Evolutionary conservation across 352 stramenopile species (phyloP).

Genomic region (Hyaloperonospora brassicae): DNA sequence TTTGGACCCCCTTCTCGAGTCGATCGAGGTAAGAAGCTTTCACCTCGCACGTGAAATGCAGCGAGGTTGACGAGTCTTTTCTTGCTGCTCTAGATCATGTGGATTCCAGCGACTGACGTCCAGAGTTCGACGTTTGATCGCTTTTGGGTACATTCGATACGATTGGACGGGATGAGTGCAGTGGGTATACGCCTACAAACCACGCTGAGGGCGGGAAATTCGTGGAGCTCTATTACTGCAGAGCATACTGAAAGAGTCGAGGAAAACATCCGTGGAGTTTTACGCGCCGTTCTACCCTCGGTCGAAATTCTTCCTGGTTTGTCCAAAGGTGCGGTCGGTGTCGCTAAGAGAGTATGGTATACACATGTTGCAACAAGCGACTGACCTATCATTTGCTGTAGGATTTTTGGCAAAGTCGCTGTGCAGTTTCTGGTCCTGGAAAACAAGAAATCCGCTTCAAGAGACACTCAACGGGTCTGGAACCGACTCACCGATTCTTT

Average conservation of each 20-base stretch:
- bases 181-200: conserved; percentile 36
- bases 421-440: conserved; percentile 28
- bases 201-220: conserved; percentile 8
- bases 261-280: conserved; percentile 22
- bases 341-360: too few species aligned
- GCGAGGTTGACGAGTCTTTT: too few species aligned
- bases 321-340: conserved; percentile 16
- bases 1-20: conserved; percentile 30
- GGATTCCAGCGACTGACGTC: conserved; percentile 16
- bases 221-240: conserved; percentile 11
- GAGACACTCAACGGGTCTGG: conserved; percentile 4
- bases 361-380: too few species aligned
- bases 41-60: too few species aligned
- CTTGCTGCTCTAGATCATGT: conserved; percentile 31
- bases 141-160: conserved; percentile 21
- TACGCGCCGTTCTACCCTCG: conserved; percentile 21
- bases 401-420: conserved; percentile 39
- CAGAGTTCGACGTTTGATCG: conserved; percentile 35
- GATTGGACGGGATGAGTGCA: conserved; percentile 16
- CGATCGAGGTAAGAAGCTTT: conserved; percentile 45
- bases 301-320: conserved; percentile 15
- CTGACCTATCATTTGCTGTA: conserved; percentile 16
- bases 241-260: conserved; percentile 26
- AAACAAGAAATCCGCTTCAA: conserved; percentile 12
- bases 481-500: conserved; percentile 9